A percentile compares a stretch with the other conserved stretches of the same genome.
phyloP scores from a whole-genome alignment of 306 rosid genomes.

The Arachis hypogaea region DNA sequence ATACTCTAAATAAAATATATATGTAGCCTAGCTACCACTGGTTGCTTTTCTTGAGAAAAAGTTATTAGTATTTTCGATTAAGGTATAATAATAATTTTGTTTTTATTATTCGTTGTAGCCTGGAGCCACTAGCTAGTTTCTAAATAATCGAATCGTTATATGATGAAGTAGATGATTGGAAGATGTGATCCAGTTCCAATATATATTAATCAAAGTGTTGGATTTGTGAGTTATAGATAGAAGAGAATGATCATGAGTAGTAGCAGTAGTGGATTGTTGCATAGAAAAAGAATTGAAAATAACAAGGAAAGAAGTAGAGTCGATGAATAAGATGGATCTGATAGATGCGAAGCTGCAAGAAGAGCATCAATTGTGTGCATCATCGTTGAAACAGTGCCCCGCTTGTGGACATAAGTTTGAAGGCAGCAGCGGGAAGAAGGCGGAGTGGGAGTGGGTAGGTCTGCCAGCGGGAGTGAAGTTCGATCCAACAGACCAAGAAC shows the following conservation, averaged over 20 bases:
- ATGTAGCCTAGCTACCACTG: too few species aligned
- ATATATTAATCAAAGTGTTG: background rate
- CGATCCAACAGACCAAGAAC: constrained; percentile 99
- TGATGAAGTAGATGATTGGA: constrained; percentile 21
- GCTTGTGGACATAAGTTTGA: constrained; percentile 92
- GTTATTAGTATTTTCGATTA: too few species aligned
- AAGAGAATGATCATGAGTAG: constrained; percentile 44
- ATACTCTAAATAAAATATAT: background rate
- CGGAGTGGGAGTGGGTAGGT: constrained; percentile 91
- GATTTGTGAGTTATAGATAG: background rate
- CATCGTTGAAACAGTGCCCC: constrained; percentile 77
- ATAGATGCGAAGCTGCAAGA: constrained; percentile 90
- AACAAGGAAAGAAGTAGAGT: background rate
- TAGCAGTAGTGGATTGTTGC: constrained; percentile 5
- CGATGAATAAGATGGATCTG: constrained; percentile 69
- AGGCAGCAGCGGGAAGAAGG: constrained; percentile 40
- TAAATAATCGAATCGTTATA: constrained; percentile 27
- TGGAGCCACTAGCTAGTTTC: background rate
- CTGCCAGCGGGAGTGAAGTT: constrained; percentile 99
- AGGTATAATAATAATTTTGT: too few species aligned
- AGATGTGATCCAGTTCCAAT: background rate
- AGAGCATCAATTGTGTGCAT: constrained; percentile 94
- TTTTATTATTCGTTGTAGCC: too few species aligned
- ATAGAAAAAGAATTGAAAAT: constrained; percentile 7
- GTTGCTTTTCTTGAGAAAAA: too few species aligned